These are phyloP conservation scores for Neurospora sp. DNA, from an alignment of 495 filamentous ascomycete genomes.

Conservation along the genomic window DNA sequence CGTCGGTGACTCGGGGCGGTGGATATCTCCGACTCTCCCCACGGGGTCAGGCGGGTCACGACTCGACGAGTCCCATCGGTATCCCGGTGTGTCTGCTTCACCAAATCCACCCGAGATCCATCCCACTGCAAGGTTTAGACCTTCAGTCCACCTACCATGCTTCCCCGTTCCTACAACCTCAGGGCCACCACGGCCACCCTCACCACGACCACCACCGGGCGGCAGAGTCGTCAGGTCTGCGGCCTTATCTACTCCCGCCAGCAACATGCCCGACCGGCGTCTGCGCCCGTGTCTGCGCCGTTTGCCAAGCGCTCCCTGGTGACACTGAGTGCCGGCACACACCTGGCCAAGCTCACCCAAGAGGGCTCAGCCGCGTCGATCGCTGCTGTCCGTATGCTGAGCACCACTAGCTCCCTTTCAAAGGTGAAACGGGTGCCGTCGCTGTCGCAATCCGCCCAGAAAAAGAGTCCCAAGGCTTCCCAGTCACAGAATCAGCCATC, in stretches of 20 bases:
- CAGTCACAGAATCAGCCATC: neutral
- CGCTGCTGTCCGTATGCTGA: conserved; percentile 2
- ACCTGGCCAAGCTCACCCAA: conserved; percentile 8
- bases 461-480: neutral
- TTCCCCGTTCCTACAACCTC: conserved; percentile 14
- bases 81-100: neutral
- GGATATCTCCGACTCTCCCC: neutral
- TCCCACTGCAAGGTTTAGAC: neutral
- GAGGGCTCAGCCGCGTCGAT: conserved; percentile 4
- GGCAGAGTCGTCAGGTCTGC: conserved; percentile 18
- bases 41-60: neutral
- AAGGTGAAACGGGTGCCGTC: conserved; percentile 13
- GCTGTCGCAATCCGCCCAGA: conserved; percentile 1
- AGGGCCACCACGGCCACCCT: neutral
- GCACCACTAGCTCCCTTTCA: neutral
- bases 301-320: conserved; percentile 15
- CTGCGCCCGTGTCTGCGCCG: neutral
- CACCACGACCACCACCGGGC: neutral
- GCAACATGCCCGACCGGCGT: neutral
- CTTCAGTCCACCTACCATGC: conserved; percentile 1
- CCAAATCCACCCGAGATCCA: neutral
- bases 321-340: conserved; percentile 10
- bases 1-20: neutral
- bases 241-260: conserved; percentile 12
- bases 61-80: neutral